These are phyloP conservation scores for Suillus clintonianus DNA, from an alignment of 768 basidiomycete genomes.

Conservation along the genomic window DNA sequence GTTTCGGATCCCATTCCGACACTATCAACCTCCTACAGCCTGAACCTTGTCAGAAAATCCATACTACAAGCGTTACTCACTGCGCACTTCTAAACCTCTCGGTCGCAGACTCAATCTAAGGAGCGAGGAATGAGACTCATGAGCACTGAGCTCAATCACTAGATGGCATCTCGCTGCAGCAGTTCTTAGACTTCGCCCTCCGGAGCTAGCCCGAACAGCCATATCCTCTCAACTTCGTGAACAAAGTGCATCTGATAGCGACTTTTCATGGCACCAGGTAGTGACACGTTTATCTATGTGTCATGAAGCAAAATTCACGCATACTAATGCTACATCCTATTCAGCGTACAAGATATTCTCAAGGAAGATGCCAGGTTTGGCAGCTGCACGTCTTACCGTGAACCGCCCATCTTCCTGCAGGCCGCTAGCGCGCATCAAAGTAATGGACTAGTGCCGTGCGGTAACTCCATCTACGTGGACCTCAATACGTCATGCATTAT, in stretches of 20 bases:
- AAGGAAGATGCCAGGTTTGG: background rate
- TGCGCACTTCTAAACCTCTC: background rate
- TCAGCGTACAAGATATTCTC: background rate
- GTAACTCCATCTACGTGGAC: background rate
- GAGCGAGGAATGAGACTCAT: background rate
- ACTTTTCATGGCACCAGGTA: background rate
- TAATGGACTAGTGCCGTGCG: background rate
- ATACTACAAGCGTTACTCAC: background rate
- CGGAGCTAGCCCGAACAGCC: background rate
- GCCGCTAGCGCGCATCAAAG: background rate
- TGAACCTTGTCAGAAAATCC: background rate
- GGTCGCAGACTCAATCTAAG: background rate
- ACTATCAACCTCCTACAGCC: background rate
- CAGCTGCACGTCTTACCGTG: background rate
- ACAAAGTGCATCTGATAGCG: background rate
- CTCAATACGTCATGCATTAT: background rate
- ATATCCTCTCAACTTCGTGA: background rate
- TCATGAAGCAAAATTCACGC: background rate
- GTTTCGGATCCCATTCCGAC: background rate
- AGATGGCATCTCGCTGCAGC: background rate
- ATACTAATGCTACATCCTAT: background rate
- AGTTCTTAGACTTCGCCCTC: background rate
- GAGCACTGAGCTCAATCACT: background rate
- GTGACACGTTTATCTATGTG: background rate
- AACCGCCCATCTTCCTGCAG: background rate